phyloP scores from a whole-genome alignment of 257 asterid genomes.

The Scutellaria barbata region DNA sequence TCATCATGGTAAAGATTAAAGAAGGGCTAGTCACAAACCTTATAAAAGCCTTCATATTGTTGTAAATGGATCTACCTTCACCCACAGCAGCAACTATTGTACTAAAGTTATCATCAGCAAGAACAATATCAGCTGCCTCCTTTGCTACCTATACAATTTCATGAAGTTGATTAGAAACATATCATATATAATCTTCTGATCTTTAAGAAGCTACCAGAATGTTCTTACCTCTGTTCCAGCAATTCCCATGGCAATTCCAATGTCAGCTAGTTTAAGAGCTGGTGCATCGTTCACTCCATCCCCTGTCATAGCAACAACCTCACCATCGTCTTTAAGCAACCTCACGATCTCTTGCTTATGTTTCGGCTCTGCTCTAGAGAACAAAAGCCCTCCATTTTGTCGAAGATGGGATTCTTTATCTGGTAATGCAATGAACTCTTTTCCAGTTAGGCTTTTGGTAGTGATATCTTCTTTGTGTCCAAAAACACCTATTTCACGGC shows the following conservation, averaged over 20 bases:
- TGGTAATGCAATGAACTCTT: conserved; percentile 72
- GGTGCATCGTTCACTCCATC: conserved; percentile 99
- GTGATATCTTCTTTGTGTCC: conserved; percentile 56
- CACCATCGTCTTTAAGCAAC: conserved; percentile 81
- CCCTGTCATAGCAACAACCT: conserved; percentile 96
- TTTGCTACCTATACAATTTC: conserved; percentile 67
- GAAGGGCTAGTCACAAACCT: conserved; percentile 48
- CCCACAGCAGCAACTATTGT: conserved; percentile 84
- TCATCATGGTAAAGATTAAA: background rate
- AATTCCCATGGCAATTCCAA: conserved; percentile 96
- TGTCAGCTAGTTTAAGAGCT: conserved; percentile 87
- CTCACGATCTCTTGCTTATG: conserved; percentile 94
- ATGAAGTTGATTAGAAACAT: background rate
- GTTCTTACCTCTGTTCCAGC: conserved; percentile 82
- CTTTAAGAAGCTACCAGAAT: background rate
- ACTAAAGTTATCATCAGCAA: conserved; percentile 94
- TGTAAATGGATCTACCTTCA: conserved; percentile 90
- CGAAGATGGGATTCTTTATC: conserved; percentile 39
- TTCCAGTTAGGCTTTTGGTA: conserved; percentile 75
- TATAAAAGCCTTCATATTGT: conserved; percentile 94
- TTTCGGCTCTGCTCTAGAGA: conserved; percentile 90
- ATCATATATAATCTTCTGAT: background rate
- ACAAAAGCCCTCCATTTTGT: conserved; percentile 59
- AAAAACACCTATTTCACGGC: conserved; percentile 73
- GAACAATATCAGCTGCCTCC: conserved; percentile 89